Evolutionary conservation across 805 yeast species (phyloP).

Genomic region (Candida succiphila): DNA sequence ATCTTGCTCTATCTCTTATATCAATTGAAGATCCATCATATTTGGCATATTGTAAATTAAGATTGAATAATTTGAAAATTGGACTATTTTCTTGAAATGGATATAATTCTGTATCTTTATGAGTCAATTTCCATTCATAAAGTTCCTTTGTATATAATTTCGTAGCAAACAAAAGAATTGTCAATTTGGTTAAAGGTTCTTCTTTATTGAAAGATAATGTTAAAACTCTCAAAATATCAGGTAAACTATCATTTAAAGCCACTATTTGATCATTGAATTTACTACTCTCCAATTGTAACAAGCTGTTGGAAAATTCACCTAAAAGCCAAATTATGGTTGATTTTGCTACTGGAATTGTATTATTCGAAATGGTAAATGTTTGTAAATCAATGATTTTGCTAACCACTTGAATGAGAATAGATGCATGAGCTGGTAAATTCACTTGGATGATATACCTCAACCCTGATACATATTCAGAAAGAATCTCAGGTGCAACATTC

Average conservation of each 20-base stretch:
- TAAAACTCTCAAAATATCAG: conserved; percentile 63
- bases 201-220: conserved; percentile 46
- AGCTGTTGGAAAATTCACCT: conserved; percentile 56
- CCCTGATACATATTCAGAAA: conserved; percentile 63
- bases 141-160: conserved; percentile 55
- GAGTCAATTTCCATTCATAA: conserved; percentile 23
- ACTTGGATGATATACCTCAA: conserved; percentile 64
- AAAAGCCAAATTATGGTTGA: conserved; percentile 86
- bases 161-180: conserved; percentile 63
- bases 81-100: conserved; percentile 26
- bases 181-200: conserved; percentile 50
- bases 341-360: conserved; percentile 35
- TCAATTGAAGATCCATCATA: conserved; percentile 72
- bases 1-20: conserved; percentile 77
- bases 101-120: conserved; percentile 6
- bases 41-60: conserved; percentile 52
- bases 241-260: conserved; percentile 36
- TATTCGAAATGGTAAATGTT: conserved; percentile 3
- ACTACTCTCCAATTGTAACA: conserved; percentile 5
- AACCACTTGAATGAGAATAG: conserved; percentile 41
- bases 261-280: conserved; percentile 1
- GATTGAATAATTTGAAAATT: conserved; percentile 44
- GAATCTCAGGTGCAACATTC: conserved; percentile 22
- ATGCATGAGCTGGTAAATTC: conserved; percentile 41
- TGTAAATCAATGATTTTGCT: conserved; percentile 14